These are phyloP conservation scores for Juncus effusus DNA, from an alignment of 176 grass and related monocot species.

Conservation along the genomic window DNA sequence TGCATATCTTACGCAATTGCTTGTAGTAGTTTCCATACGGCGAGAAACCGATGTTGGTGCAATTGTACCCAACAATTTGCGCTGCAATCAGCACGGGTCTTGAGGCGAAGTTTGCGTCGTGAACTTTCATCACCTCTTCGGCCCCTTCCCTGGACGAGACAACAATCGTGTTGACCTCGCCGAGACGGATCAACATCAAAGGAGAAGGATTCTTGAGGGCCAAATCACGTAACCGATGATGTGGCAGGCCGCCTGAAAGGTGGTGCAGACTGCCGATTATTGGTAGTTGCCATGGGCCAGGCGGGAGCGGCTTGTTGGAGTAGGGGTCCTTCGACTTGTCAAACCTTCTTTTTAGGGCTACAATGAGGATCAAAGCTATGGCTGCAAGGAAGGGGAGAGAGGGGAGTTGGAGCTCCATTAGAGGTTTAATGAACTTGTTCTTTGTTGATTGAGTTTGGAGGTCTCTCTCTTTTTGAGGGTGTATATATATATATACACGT, in stretches of 20 bases:
- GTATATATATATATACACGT: too few species aligned
- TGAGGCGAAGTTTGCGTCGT: slow-evolving; percentile 27
- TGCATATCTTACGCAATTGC: slow-evolving; percentile 29
- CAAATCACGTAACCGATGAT: slow-evolving; percentile 27
- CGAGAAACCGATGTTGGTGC: slow-evolving; percentile 23
- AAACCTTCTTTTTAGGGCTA: not conserved
- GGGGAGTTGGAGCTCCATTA: too few species aligned
- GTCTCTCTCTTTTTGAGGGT: too few species aligned
- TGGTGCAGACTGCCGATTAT: slow-evolving; percentile 46
- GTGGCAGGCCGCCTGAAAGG: slow-evolving; percentile 22
- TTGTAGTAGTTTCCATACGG: slow-evolving; percentile 36
- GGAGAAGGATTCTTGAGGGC: slow-evolving; percentile 25
- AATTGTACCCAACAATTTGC: slow-evolving; percentile 8
- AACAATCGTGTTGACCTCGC: slow-evolving; percentile 21
- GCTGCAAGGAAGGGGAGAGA: too few species aligned
- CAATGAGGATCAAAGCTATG: slow-evolving; percentile 9
- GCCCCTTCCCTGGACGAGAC: slow-evolving; percentile 29
- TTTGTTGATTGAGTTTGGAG: too few species aligned
- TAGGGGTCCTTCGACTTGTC: not conserved
- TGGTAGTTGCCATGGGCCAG: slow-evolving; percentile 35
- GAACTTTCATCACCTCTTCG: slow-evolving; percentile 23
- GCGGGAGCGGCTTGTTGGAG: slow-evolving; percentile 13
- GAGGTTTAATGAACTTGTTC: too few species aligned
- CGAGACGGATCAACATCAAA: slow-evolving; percentile 32
- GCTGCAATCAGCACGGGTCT: slow-evolving; percentile 6